These are phyloP conservation scores for Dendrobium catenatum DNA, from an alignment of 106 monocot species.

Conservation along the genomic window DNA sequence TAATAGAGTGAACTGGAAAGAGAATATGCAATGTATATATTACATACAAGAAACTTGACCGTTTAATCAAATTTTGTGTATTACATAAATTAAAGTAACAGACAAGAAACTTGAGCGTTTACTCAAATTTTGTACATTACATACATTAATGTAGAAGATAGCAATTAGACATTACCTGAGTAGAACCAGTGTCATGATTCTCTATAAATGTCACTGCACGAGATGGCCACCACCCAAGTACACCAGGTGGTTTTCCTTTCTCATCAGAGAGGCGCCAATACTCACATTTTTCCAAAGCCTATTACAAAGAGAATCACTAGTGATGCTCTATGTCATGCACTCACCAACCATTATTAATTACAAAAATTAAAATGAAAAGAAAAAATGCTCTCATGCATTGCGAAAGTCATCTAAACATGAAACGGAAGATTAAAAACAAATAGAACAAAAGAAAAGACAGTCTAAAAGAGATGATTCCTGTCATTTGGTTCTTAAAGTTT, in stretches of 20 bases:
- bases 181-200: slow-evolving; percentile 82
- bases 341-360: no score
- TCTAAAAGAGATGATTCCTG: background rate
- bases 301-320: background rate
- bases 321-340: background rate
- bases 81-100: background rate
- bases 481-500: background rate
- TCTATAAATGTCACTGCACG: slow-evolving; percentile 79
- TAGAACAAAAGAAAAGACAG: background rate
- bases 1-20: background rate
- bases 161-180: slow-evolving; percentile 22
- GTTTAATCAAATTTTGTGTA: background rate
- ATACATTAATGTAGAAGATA: background rate
- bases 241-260: slow-evolving; percentile 69
- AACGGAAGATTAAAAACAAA: background rate
- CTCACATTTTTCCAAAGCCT: slow-evolving; percentile 63
- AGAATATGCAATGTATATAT: background rate
- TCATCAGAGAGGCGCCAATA: slow-evolving; percentile 66
- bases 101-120: background rate
- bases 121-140: background rate
- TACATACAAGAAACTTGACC: background rate
- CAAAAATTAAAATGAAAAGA: no score
- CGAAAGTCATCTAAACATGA: background rate
- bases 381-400: background rate
- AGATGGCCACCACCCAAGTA: slow-evolving; percentile 76